Conservation (phyloP, 768 basidiomycete species). For the Auricularia heimuer region DNA sequence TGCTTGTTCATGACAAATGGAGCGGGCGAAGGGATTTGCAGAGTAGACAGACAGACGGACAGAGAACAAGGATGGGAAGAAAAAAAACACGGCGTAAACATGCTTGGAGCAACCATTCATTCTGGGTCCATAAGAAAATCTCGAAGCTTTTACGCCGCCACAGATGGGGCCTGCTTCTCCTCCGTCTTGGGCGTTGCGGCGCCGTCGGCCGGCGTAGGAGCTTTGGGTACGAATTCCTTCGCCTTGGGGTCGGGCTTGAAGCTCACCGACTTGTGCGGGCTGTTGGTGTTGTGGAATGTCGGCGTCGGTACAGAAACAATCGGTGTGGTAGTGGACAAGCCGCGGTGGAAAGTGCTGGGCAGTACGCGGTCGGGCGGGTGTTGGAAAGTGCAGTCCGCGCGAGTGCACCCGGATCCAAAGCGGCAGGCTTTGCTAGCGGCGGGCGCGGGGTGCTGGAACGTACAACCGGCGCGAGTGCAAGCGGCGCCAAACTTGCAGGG, state of each 20-base stretch:
- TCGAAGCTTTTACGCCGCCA: slow-evolving; percentile 19
- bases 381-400: slow-evolving; percentile 77
- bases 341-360: slow-evolving; percentile 72
- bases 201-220: not conserved
- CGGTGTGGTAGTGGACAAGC: slow-evolving; percentile 50
- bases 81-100: no score
- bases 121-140: slow-evolving; percentile 10
- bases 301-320: slow-evolving; percentile 53
- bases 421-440: slow-evolving; percentile 48
- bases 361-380: slow-evolving; percentile 83
- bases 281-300: slow-evolving; percentile 29
- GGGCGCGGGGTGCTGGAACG: slow-evolving; percentile 54
- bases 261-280: slow-evolving; percentile 59
- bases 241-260: slow-evolving; percentile 38
- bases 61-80: not conserved
- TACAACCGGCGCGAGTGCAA: slow-evolving; percentile 59
- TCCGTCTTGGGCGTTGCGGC: slow-evolving; percentile 3
- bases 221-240: slow-evolving; percentile 9
- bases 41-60: not conserved
- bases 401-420: slow-evolving; percentile 79
- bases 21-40: not conserved
- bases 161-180: slow-evolving; percentile 4
- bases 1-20: not conserved
- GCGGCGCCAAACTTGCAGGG: slow-evolving; percentile 61
- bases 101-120: not conserved